phyloP scores from a whole-genome alignment of 2,329 filamentous ascomycete genomes.

The Emmonsiellopsis sp. region DNA sequence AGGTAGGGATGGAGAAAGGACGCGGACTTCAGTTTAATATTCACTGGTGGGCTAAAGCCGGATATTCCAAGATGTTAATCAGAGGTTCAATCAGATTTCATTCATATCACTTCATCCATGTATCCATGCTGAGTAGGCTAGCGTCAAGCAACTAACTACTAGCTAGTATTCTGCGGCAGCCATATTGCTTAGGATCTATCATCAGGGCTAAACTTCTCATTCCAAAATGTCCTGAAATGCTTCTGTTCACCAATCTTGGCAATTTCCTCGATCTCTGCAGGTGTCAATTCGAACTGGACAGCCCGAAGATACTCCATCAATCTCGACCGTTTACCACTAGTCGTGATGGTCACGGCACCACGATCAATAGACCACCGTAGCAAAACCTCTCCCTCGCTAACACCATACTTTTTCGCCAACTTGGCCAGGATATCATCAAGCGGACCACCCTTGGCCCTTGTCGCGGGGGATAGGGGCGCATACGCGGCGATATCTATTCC shows the following conservation, averaged over 20 bases:
- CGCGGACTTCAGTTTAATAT: too few species aligned
- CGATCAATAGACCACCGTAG: slow-evolving; percentile 55
- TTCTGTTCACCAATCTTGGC: slow-evolving; percentile 40
- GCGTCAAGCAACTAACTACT: too few species aligned
- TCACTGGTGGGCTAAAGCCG: too few species aligned
- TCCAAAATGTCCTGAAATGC: slow-evolving; percentile 46
- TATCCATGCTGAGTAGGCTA: too few species aligned
- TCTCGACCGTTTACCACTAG: slow-evolving; percentile 51
- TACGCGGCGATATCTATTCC: slow-evolving; percentile 36
- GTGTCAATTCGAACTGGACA: slow-evolving; percentile 50
- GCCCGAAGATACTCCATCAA: slow-evolving; percentile 49
- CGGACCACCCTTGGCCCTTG: slow-evolving; percentile 47
- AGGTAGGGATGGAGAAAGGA: too few species aligned
- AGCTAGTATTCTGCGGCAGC: too few species aligned
- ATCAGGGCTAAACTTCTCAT: slow-evolving; percentile 37
- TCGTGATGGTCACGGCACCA: slow-evolving; percentile 51
- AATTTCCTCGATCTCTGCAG: slow-evolving; percentile 48
- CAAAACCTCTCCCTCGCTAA: slow-evolving; percentile 47
- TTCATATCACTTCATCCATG: too few species aligned
- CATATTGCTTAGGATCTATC: slow-evolving; percentile 26
- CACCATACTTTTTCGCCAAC: slow-evolving; percentile 53
- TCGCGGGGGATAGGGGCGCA: slow-evolving; percentile 39
- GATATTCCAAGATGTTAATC: too few species aligned
- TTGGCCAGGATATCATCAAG: slow-evolving; percentile 43
- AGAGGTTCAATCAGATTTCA: too few species aligned